phyloP scores from a whole-genome alignment of 2,329 filamentous ascomycete genomes.

The Polytolypa hystricis region DNA sequence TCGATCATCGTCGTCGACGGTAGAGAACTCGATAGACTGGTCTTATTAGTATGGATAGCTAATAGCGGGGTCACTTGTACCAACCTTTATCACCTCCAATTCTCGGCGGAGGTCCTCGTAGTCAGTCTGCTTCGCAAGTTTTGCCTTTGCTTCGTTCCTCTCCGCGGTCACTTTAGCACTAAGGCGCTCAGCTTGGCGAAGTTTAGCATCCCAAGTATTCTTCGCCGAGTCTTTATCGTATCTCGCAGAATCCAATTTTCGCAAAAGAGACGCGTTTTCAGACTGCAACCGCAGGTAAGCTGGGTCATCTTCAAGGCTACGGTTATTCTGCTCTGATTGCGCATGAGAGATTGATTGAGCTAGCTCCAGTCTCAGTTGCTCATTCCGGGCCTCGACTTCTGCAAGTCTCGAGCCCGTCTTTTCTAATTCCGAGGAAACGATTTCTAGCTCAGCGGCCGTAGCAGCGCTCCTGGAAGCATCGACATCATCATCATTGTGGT shows the following conservation, averaged over 20 bases:
- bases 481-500: slow-evolving; percentile 55
- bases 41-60: slow-evolving; percentile 7
- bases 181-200: slow-evolving; percentile 72
- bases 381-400: slow-evolving; percentile 87
- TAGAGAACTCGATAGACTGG: slow-evolving; percentile 86
- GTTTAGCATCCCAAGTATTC: slow-evolving; percentile 61
- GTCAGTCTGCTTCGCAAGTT: slow-evolving; percentile 80
- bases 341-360: slow-evolving; percentile 74
- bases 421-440: slow-evolving; percentile 84
- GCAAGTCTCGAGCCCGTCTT: slow-evolving; percentile 76
- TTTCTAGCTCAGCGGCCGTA: slow-evolving; percentile 81
- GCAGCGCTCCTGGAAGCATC: slow-evolving; percentile 52
- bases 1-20: slow-evolving; percentile 61
- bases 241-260: slow-evolving; percentile 72
- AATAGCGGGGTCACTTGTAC: slow-evolving; percentile 6
- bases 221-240: slow-evolving; percentile 76
- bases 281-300: slow-evolving; percentile 76
- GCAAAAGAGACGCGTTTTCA: slow-evolving; percentile 83
- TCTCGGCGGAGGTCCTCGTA: slow-evolving; percentile 96
- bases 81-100: slow-evolving; percentile 76
- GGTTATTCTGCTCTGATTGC: slow-evolving; percentile 45
- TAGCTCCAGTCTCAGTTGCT: slow-evolving; percentile 80
- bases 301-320: slow-evolving; percentile 75
- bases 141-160: slow-evolving; percentile 65
- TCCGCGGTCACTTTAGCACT: slow-evolving; percentile 64